Conservation (phyloP, 163 green algal species). For the Scenedesmus sp. region DNA sequence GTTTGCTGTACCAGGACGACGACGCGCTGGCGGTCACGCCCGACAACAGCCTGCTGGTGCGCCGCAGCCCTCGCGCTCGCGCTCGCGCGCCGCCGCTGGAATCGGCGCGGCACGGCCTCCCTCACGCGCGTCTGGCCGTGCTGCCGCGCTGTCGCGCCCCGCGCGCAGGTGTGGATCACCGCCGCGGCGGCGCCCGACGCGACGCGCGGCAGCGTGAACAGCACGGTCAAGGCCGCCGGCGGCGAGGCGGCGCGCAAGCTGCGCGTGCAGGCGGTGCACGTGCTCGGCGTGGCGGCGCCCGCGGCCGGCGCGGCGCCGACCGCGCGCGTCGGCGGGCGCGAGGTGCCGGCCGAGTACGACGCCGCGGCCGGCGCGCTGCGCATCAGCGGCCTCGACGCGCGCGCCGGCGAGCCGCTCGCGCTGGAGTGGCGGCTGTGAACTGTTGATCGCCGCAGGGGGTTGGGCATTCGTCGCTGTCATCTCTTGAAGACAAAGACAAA, state of each 20-base stretch:
- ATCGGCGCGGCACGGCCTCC: too few relatives aligned
- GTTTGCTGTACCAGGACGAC: conserved; percentile 36
- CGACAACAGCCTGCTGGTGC: conserved; percentile 25
- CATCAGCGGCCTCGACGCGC: neutral
- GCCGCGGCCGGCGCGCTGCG: neutral
- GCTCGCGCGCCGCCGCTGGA: neutral
- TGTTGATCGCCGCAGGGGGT: too few relatives aligned
- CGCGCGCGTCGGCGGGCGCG: neutral
- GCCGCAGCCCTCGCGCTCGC: neutral
- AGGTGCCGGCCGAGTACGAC: neutral
- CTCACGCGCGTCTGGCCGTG: neutral
- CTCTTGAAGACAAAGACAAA: too few relatives aligned
- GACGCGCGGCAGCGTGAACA: conserved; percentile 16
- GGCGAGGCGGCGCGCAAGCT: conserved; percentile 12
- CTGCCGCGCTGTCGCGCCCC: neutral
- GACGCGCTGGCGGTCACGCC: neutral
- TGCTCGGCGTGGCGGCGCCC: conserved; percentile 11
- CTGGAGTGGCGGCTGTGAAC: too few relatives aligned
- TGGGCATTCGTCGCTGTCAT: too few relatives aligned
- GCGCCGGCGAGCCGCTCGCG: conserved; percentile 4
- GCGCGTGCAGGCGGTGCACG: conserved; percentile 17
- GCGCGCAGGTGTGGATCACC: conserved; percentile 31
- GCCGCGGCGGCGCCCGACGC: conserved; percentile 3
- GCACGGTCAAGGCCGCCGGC: neutral
- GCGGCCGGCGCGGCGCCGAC: neutral